Base-by-base conservation (phyloP, 768 basidiomycete species). In the Lactarius tabidus region DNA sequence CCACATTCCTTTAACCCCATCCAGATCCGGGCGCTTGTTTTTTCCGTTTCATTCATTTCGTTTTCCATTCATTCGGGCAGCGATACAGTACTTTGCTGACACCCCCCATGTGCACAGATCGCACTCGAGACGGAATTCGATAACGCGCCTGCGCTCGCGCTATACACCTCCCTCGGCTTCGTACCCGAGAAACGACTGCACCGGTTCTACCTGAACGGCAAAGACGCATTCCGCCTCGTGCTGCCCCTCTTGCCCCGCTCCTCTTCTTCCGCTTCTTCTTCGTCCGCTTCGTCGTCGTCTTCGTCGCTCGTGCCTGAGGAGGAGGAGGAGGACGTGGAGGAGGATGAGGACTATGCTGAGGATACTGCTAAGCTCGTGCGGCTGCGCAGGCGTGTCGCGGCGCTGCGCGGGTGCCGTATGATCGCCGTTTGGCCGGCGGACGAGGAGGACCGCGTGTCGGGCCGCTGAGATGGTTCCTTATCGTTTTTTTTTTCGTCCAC, bases 121-220 rank as follows among this genome's bases (percentile, higher is more conserved):
- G 87, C 94, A 15, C 87, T 98, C 64, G 97, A 98, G 78, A 98
- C 97, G 5, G 97, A 99, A 76, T 90, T 82, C 73, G 96, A 98
- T 77, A 98, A 98, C 75, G 77, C 80, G 53, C 85, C 93, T 8
- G 95, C 95, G 0, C 82, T 98, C 18, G 86, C 90, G 3, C 79
- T 99, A 15, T 98, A 98, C 77, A 90, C 90, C 66, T 88, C 89
- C 8, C 82, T 98, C 52, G 97, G 97, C 0, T 99, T 99, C 77
- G 90, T 98, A 29, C 86, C 93, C 48, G 95, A 98, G 79, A 98
- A 98, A 74, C 87, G 95, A 5, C 81, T 99, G 20, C 88, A 89
- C 74, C 85, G 97, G 1, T 99, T 98, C 77, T 98, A 99, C 72
- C 84, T 98, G 69, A 99, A 97, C 73, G 93, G 93, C 54, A 98